Evolutionary conservation across 805 yeast genomes (phyloP), one percentile per base, ranked within the genome.

Genomic region (Candida dendrica): DNA sequence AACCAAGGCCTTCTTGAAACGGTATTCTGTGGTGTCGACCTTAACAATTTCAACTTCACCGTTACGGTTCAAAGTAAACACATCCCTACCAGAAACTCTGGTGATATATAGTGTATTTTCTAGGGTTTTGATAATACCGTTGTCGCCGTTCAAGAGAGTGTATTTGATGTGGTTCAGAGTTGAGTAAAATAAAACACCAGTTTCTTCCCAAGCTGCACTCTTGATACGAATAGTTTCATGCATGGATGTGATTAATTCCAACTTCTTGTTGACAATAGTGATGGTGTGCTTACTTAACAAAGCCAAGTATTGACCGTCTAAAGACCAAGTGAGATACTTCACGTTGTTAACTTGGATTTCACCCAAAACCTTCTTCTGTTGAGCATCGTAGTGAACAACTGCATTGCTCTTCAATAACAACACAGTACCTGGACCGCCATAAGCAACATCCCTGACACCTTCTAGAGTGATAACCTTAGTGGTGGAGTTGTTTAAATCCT

Each of bases 141-240:
- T 79, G 61, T 95, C 98, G 55, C 98, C 98, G 59, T 90, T 93
- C 59, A 91, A 71, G 58, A 93, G 71, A 37, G 91, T 83, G 65
- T 91, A 93, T 67, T 91, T 93, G 66, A 95, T 84, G 63, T 93
- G 99, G 67, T 91, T 91, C 63, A 93, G 73, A 7, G 99, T 93
- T 17, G 97, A 84, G 66, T 91, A 93, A 51, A 93, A 74, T 61
- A 93, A 74, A 27, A 95, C 95, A 41, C 91, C 91, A 38, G 85
- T 71, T 53, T 89, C 96, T 63, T 93, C 98, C 97, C 97, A 93
- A 16, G 95, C 87, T 37, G 96, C 97, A 67, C 95, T 81, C 70
- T 93, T 93, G 57, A 93, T 88, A 62, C 98, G 75, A 52, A 93
- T 93, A 3, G 98, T 91, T 70, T 93, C 99, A 61, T 89, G 97